Conservation (phyloP, 306 rosid species). For the Neltuma alba region DNA sequence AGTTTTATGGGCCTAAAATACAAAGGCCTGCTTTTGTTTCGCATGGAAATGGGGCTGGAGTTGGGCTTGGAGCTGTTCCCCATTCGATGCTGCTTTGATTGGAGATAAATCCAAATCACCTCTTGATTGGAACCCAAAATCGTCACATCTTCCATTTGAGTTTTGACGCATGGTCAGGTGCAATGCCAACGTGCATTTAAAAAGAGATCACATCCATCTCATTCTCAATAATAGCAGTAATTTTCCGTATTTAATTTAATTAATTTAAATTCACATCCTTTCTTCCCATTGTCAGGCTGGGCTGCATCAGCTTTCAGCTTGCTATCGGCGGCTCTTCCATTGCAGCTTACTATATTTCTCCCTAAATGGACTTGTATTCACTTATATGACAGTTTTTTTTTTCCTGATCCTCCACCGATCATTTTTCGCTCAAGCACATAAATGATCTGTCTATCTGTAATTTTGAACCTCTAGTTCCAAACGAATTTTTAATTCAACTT, state of each 20-base stretch:
- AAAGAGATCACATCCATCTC: not conserved
- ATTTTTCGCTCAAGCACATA: no score
- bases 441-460: no score
- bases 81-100: not conserved
- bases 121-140: not conserved
- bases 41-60: not conserved
- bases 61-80: not conserved
- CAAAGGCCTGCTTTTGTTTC: not conserved
- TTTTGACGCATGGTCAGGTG: not conserved
- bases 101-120: not conserved
- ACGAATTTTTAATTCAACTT: no score
- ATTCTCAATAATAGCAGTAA: no score
- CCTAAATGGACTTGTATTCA: no score
- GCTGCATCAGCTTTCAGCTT: no score
- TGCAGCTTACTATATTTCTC: not conserved
- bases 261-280: not conserved
- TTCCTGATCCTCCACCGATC: not conserved
- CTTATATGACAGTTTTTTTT: no score
- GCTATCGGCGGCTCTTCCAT: no score
- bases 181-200: not conserved
- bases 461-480: no score
- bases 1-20: not conserved
- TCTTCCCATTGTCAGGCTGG: not conserved
- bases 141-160: not conserved
- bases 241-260: no score